A percentile compares a stretch with the other conserved stretches of the same genome.
phyloP scores from a whole-genome alignment of 2,329 filamentous ascomycete species.

The Sclerotinia spermophila region DNA sequence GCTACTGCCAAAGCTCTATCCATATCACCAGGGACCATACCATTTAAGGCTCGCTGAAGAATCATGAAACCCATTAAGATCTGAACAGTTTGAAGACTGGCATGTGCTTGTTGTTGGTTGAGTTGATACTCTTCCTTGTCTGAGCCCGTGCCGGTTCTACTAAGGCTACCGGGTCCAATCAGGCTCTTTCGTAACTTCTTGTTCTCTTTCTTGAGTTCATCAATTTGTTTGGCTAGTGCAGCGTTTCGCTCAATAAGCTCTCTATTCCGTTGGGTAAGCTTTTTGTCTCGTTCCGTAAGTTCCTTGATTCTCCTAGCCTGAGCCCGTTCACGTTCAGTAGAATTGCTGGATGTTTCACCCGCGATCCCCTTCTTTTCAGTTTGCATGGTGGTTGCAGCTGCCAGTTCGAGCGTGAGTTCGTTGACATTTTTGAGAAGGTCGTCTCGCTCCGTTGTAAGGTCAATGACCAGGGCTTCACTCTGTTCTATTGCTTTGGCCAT shows the following conservation, averaged over 20 bases:
- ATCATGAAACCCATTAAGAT: neutral
- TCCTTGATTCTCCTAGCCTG: neutral
- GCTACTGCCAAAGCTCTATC: neutral
- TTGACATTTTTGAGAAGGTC: neutral
- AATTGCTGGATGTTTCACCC: neutral
- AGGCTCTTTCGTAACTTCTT: neutral
- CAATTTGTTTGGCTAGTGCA: neutral
- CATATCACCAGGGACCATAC: neutral
- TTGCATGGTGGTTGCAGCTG: neutral
- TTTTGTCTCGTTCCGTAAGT: neutral
- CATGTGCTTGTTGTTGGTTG: neutral
- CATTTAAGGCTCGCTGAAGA: neutral
- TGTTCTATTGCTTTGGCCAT: neutral
- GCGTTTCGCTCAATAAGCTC: neutral
- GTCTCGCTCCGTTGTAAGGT: neutral
- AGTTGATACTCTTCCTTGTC: neutral
- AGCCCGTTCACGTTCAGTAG: neutral
- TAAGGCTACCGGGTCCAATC: too few relatives aligned
- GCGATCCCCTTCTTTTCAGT: neutral
- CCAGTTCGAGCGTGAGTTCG: neutral
- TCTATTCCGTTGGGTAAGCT: too few relatives aligned
- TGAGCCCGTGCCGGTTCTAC: accelerated
- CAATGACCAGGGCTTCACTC: neutral
- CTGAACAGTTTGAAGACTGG: neutral
- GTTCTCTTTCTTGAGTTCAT: neutral